These are phyloP conservation scores for Epichloe aotearoae DNA, from an alignment of 2,329 filamentous ascomycete species.

Conservation along the genomic window DNA sequence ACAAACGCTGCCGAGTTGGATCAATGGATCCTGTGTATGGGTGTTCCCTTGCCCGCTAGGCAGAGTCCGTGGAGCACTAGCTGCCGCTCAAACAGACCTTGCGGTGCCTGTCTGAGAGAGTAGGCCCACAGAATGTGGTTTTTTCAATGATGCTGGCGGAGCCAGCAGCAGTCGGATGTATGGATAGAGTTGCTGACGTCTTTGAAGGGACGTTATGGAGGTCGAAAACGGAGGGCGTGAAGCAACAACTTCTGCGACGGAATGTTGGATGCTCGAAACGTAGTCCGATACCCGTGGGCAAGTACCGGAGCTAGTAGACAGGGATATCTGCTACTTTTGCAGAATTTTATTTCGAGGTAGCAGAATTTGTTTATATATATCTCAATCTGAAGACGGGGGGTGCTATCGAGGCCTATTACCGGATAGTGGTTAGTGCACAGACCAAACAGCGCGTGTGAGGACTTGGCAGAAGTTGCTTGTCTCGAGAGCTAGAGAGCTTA, in stretches of 20 bases:
- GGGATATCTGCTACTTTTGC: slow-evolving; percentile 9
- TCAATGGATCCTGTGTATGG: neutral
- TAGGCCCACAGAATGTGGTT: slow-evolving; percentile 75
- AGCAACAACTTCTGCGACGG: slow-evolving; percentile 70
- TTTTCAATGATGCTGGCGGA: slow-evolving; percentile 62
- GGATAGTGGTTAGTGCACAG: neutral
- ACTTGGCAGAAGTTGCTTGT: neutral
- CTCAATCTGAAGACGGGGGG: slow-evolving; percentile 18
- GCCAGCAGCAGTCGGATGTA: slow-evolving; percentile 58
- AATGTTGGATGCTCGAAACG: slow-evolving; percentile 65
- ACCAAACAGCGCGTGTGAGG: neutral
- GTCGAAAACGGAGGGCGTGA: slow-evolving; percentile 69
- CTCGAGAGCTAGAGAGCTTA: slow-evolving; percentile 31
- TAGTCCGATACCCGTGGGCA: slow-evolving; percentile 68
- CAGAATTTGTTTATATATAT: neutral
- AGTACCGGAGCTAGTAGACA: slow-evolving; percentile 67
- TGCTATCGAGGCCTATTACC: slow-evolving; percentile 46
- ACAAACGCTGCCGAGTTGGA: neutral
- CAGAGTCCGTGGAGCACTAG: slow-evolving; percentile 79
- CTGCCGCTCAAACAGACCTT: slow-evolving; percentile 96
- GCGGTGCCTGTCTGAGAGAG: slow-evolving; percentile 90
- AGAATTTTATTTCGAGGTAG: neutral
- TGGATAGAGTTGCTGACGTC: slow-evolving; percentile 39
- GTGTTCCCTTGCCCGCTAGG: slow-evolving; percentile 19
- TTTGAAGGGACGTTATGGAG: slow-evolving; percentile 75